These are phyloP conservation scores for Aspergillus hiratsukae DNA, from an alignment of 2,329 filamentous ascomycete genomes.

Conservation along the genomic window DNA sequence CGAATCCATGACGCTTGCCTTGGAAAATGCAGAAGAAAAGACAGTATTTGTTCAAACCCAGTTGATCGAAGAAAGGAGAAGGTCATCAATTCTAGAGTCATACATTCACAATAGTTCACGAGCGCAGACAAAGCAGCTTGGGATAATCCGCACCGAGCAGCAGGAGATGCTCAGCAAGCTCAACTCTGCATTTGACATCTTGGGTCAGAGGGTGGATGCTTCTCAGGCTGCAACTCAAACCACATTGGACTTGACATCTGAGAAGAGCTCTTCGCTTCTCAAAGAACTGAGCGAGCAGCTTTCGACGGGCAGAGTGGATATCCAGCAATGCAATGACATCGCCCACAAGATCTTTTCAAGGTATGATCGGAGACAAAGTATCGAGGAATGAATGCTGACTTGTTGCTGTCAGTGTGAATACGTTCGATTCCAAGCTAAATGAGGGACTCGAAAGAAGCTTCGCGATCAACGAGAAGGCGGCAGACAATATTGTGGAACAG, in stretches of 20 bases:
- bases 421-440: slow-evolving; percentile 10
- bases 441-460: slow-evolving; percentile 13
- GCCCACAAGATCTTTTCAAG: slow-evolving; percentile 15
- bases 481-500: slow-evolving; percentile 16
- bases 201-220: slow-evolving; percentile 10
- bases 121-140: slow-evolving; percentile 18
- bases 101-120: slow-evolving; percentile 27
- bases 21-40: slow-evolving; percentile 22
- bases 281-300: slow-evolving; percentile 12
- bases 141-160: slow-evolving; percentile 21
- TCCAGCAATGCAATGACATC: slow-evolving; percentile 14
- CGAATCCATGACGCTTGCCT: slow-evolving; percentile 19
- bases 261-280: slow-evolving; percentile 13
- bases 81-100: slow-evolving; percentile 24
- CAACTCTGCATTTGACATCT: slow-evolving; percentile 11
- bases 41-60: slow-evolving; percentile 12
- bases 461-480: slow-evolving; percentile 11
- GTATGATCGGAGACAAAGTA: slow-evolving; percentile 17
- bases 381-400: slow-evolving; percentile 1
- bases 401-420: slow-evolving; percentile 17
- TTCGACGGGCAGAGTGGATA: slow-evolving; percentile 12
- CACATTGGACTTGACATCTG: slow-evolving; percentile 10
- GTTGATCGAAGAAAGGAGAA: slow-evolving; percentile 27
- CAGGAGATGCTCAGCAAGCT: slow-evolving; percentile 17
- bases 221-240: slow-evolving; percentile 13